Base-by-base conservation (phyloP, 202 grass and related monocot species). In the Cymbopogon flexuosus region DNA sequence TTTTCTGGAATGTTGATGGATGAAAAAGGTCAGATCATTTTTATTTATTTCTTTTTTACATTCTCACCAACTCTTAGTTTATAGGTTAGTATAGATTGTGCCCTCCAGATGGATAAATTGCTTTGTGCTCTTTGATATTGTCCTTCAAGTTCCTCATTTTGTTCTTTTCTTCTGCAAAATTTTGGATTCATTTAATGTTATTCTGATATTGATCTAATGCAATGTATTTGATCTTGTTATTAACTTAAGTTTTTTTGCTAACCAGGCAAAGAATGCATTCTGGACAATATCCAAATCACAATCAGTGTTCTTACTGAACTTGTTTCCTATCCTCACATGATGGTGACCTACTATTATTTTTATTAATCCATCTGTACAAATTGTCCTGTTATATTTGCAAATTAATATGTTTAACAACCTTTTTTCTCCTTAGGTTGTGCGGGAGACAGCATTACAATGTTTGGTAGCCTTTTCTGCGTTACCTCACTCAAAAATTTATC, bases 1-100 rank as follows among this genome's bases (percentile, higher is more conserved):
- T 79, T 97, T 66, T 97, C 94, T 83, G 94, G 94, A 87, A 89
- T 97, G 57, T 66, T 97, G 59, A 93, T 94, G 92, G 92, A 97
- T 83, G 81, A 91, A 75, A 91, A 88, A 66, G 94, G 94, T 97
- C 78, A 87, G 81, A 84, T 68, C 49, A 39, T 75, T 79, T 87
- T 83, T 43, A 16, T 82, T 62, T 7, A 15, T 82, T 86, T 72
- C 45, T 84, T 37, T 37, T 62, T 57, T 79, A 79, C 27, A 65
- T 85, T 47, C 66, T 58, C 71, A 12, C 8, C 33, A 24, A 10
- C 57, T 70, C 41, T 66, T 82, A 76, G 18, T 71, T 40, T 54
- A 14, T 76, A 72, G 57, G 21, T 45, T 36, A 40, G n/a, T 73
- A 58, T 22, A 73, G 37, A 24, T 24, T 68, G 40, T 78, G 59